Evolutionary conservation across 768 basidiomycete genomes (phyloP), one percentile per base, ranked within the genome.

Genomic region (Inosperma sp.): DNA sequence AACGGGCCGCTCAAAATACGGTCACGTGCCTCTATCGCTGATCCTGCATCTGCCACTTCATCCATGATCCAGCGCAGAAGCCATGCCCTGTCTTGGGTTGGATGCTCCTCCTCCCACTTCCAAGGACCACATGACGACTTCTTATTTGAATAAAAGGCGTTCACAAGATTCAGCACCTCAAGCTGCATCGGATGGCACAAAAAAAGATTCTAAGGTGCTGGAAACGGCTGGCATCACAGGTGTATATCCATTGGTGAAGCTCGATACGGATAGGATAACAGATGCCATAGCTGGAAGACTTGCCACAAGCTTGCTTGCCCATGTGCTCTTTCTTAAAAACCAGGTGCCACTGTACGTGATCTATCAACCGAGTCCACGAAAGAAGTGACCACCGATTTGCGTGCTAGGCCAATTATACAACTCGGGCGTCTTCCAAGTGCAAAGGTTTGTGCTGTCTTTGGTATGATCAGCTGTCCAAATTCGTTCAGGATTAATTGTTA

Each of bases 301-400:
- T 2, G 80, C 85, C 2, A 71, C 74, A 10, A 79, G 77, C 51
- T 64, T 88, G 22, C 68, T 91, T 0, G 80, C 81, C 0, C 86
- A 89, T 60, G 75, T 88, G 2, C 63, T 90, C 14, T 91, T 86
- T 60, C 68, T 90, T 49, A 91, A 90, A 63, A 84, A 78, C 55
- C 88, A 90, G 58, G 72, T 89, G 0, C 88, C 87, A 1, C 81
- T 89, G 87, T 89, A 59, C 67, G 86, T 77, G 17, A 16, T 17
- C 34, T n/a, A 41, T 17, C 25, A 17, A n/a, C 29, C 25, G 12
- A 23, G 7, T 22, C 23, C 25, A 33, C 16, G 5, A 9, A 22
- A 25, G 51, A 35, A 23, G 39, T 25, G 5, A 13, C 42, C 19
- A n/a, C 31, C 41, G 19, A 29, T 46, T 7, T 44, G 14, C 23